Percentiles rank a stretch among this genome's conserved stretches.
These are phyloP conservation scores for Alternaria tenuissima DNA, from an alignment of 2,329 filamentous ascomycete species.

Conservation along the genomic window DNA sequence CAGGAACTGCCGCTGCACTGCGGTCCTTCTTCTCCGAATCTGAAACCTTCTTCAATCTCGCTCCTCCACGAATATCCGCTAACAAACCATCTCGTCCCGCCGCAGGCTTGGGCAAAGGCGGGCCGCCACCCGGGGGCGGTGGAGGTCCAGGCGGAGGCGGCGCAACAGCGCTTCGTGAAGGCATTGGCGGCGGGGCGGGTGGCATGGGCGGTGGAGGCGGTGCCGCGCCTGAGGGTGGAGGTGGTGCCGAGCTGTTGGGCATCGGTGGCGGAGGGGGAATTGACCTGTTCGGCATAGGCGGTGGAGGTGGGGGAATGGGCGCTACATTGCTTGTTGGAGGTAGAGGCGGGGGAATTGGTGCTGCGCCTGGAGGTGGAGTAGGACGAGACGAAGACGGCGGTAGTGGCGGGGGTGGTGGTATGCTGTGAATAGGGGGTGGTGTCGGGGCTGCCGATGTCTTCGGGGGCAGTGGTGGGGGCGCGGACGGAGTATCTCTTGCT, in stretches of 20 bases:
- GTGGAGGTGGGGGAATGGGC: slow-evolving; percentile 36
- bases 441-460: slow-evolving; percentile 54
- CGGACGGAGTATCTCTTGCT: slow-evolving; percentile 51
- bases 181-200: slow-evolving; percentile 53
- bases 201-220: slow-evolving; percentile 43
- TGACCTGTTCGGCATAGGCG: slow-evolving; percentile 2
- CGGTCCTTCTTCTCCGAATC: slow-evolving; percentile 74
- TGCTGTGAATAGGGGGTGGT: slow-evolving; percentile 67
- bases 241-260: slow-evolving; percentile 19
- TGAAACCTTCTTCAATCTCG: slow-evolving; percentile 77
- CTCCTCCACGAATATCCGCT: slow-evolving; percentile 73
- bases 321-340: slow-evolving; percentile 36
- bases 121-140: slow-evolving; percentile 24
- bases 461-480: slow-evolving; percentile 50
- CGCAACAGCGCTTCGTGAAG: slow-evolving; percentile 33
- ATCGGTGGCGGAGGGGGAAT: slow-evolving; percentile 6
- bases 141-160: slow-evolving; percentile 48
- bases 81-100: slow-evolving; percentile 68
- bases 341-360: slow-evolving; percentile 43
- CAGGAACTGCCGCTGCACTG: slow-evolving; percentile 69
- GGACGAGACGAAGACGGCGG: slow-evolving; percentile 41
- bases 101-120: slow-evolving; percentile 49
- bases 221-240: slow-evolving; percentile 24
- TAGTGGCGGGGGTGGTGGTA: slow-evolving; percentile 35
- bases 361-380: slow-evolving; percentile 33